phyloP scores from a whole-genome alignment of 148 eudicot genomes.

The Rhododendron simsii region DNA sequence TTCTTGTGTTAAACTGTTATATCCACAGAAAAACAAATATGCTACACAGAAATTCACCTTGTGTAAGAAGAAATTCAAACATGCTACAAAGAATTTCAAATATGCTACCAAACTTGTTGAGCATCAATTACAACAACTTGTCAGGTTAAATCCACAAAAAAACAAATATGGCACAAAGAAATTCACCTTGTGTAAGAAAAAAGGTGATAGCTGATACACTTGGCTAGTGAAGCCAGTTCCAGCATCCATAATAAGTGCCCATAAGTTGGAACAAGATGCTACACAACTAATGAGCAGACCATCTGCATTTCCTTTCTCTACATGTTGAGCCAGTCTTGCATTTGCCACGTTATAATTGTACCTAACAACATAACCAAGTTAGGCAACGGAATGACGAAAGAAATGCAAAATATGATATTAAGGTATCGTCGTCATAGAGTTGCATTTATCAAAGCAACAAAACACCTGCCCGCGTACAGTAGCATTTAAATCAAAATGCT shows the following conservation, averaged over 20 bases:
- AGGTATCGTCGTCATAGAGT: neutral
- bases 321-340: slow-evolving; percentile 76
- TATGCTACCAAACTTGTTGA: too few relatives aligned
- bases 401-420: neutral
- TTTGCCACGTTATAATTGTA: slow-evolving; percentile 92
- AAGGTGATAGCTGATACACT: slow-evolving; percentile 74
- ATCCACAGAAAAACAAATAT: neutral
- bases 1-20: neutral
- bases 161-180: neutral
- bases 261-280: slow-evolving; percentile 73
- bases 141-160: neutral
- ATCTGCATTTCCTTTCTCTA: slow-evolving; percentile 77
- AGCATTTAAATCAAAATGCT: neutral
- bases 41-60: slow-evolving; percentile 38
- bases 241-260: slow-evolving; percentile 97
- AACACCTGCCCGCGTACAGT: neutral
- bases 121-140: too few relatives aligned
- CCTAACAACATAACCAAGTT: slow-evolving; percentile 28
- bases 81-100: neutral
- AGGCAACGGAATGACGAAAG: neutral
- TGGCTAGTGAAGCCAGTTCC: slow-evolving; percentile 73
- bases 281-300: slow-evolving; percentile 77
- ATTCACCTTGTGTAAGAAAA: slow-evolving; percentile 74
- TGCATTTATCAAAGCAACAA: neutral
- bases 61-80: slow-evolving; percentile 12